phyloP scores from a whole-genome alignment of 2,329 filamentous ascomycete genomes.

The Xylaria sp. region DNA sequence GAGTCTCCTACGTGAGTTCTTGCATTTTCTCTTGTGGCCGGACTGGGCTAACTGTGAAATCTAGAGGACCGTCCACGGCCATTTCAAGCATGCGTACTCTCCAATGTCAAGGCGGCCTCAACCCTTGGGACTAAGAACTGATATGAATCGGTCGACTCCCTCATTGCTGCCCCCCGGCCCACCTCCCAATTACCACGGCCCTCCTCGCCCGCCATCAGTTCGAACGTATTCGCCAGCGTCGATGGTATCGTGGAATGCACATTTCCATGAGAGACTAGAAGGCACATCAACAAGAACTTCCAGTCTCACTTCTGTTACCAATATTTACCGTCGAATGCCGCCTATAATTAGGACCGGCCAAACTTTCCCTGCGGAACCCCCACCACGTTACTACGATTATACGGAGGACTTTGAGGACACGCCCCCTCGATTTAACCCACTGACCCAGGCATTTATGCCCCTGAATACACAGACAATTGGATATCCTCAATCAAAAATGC shows the following conservation, averaged over 20 bases:
- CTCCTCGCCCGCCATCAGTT: slow-evolving; percentile 29
- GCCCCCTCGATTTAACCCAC: slow-evolving; percentile 24
- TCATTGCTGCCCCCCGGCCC: slow-evolving; percentile 43
- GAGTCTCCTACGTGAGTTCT: slow-evolving; percentile 51
- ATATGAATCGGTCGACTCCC: slow-evolving; percentile 49
- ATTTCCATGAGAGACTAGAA: slow-evolving; percentile 42
- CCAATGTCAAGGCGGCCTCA: slow-evolving; percentile 45
- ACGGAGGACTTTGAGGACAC: slow-evolving; percentile 55
- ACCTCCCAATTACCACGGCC: slow-evolving; percentile 30
- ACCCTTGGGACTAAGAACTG: slow-evolving; percentile 48
- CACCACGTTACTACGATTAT: slow-evolving; percentile 58
- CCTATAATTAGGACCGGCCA: slow-evolving; percentile 35
- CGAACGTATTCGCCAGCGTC: slow-evolving; percentile 47
- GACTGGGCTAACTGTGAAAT: slow-evolving; percentile 17
- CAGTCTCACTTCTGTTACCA: slow-evolving; percentile 57
- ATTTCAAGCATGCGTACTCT: slow-evolving; percentile 47
- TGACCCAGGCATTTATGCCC: slow-evolving; percentile 31
- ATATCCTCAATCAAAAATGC: slow-evolving; percentile 30
- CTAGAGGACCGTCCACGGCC: slow-evolving; percentile 53
- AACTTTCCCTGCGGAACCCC: slow-evolving; percentile 32
- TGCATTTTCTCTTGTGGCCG: neutral
- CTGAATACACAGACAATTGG: slow-evolving; percentile 29
- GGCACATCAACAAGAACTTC: slow-evolving; percentile 49
- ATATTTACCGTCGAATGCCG: slow-evolving; percentile 50
- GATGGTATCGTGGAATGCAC: slow-evolving; percentile 39